These are phyloP conservation scores for Phylloporus arenicola DNA, from an alignment of 768 basidiomycete genomes.

Conservation along the genomic window DNA sequence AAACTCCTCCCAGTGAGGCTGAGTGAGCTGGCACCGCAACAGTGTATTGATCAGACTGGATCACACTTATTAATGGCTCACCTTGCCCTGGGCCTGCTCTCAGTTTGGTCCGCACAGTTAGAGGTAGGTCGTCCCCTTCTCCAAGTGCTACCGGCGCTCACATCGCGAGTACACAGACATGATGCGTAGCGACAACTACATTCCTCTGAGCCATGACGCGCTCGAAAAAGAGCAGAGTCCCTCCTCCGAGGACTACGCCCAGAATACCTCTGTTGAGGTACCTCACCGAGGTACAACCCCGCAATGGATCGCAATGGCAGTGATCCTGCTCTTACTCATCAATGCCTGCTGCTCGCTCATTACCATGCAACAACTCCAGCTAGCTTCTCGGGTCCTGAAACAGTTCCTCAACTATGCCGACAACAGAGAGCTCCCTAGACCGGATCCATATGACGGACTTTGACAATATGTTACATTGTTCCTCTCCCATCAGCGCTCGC, in stretches of 20 bases:
- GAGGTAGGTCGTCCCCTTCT: no score
- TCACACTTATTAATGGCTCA: no score
- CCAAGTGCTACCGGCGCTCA: not conserved
- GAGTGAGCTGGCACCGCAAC: not conserved
- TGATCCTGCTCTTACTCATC: conserved; percentile 19
- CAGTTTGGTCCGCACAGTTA: no score
- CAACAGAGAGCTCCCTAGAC: conserved; percentile 26
- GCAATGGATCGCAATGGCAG: conserved; percentile 13
- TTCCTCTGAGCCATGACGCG: conserved; percentile 1
- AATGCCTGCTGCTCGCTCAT: conserved; percentile 21
- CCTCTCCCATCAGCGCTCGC: not conserved
- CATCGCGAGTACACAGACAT: not conserved
- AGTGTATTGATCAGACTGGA: no score
- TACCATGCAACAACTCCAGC: conserved; percentile 11
- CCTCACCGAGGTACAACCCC: not conserved
- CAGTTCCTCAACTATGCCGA: conserved; percentile 18
- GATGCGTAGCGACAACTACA: conserved; percentile 15
- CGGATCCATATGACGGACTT: conserved; percentile 29
- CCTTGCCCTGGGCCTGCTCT: no score
- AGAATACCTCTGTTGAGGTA: conserved; percentile 2
- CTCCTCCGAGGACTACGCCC: not conserved
- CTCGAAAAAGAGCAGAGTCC: not conserved
- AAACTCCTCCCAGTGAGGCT: no score
- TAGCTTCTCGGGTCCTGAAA: conserved; percentile 13
- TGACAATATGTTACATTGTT: conserved; percentile 7